Base-by-base conservation (phyloP, 495 filamentous ascomycete genomes). In the Rusavskia elegans region DNA sequence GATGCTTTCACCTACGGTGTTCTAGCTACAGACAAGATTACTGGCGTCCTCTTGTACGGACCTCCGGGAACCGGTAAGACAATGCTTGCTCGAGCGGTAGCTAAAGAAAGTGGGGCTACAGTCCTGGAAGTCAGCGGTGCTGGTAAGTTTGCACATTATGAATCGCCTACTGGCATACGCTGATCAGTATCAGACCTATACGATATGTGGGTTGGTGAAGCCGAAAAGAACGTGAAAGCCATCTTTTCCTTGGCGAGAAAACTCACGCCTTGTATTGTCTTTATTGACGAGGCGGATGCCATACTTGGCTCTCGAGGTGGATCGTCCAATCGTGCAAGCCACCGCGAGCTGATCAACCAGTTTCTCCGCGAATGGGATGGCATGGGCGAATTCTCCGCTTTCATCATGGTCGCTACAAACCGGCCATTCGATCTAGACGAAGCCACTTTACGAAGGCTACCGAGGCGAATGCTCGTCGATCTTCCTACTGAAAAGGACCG, bases 401-500 rank as follows among this genome's bases (percentile, higher is more conserved):
- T 98, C 66, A 93, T 98, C 64, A 96, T 98, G 93, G 88, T 97
- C 0, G 92, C 92, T n/a, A 95, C 88, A 13, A 97, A 97, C 62
- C 72, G 90, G 14, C 90, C 90, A 0, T 95, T 95, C 53, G 89
- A 97, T 59, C 77, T 98, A 1, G 92, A 98, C 59, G 92, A 98
- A 59, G 92, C 92, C 2, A 87, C 95, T 20, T 78, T 98, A 20
- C 76, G 92, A 32, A 68, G 74, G 29, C 75, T 98, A 20, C 93
- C 92, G 7, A 71, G 92, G 21, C 75, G 87, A 51, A 71, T 98
- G 14, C 73, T 97, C 0, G 82, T 98, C 40, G 92, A 98, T 62
- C 73, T 98, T 5, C 92, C 92, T 0, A 77, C 81, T 0, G 75
- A 82, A 57, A 69, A 77, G 37, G 93, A 96, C 61, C 76, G 92